Evolutionary conservation across 192 early-diverging fungal species (phyloP).

Genomic region (Diversispora eburnea): DNA sequence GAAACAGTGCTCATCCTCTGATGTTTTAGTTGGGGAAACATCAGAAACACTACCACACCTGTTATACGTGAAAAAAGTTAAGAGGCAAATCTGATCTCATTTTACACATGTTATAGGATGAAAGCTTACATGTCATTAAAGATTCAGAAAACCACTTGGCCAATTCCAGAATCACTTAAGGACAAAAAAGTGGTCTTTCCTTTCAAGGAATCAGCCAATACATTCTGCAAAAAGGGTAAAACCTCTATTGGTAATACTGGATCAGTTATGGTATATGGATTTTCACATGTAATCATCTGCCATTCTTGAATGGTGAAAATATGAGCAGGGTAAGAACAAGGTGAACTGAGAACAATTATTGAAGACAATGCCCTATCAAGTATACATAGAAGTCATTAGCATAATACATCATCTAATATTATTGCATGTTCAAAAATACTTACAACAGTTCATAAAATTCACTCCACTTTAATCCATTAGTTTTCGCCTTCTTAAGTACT

Average conservation of each 20-base stretch:
- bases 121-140: constrained; percentile 13
- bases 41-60: constrained; percentile 23
- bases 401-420: neutral
- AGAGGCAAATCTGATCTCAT: constrained; percentile 14
- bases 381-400: neutral
- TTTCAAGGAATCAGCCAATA: neutral
- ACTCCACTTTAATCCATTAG: constrained; percentile 5
- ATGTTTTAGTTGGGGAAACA: constrained; percentile 28
- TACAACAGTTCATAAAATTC: constrained; percentile 26
- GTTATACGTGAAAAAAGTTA: constrained; percentile 11
- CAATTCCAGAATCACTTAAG: neutral
- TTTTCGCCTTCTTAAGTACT: constrained; percentile 26
- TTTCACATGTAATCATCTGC: neutral
- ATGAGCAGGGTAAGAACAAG: neutral
- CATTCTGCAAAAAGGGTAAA: neutral
- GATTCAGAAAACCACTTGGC: neutral
- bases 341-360: neutral
- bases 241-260: neutral
- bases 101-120: neutral
- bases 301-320: neutral
- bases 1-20: constrained; percentile 28
- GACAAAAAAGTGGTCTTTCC: neutral
- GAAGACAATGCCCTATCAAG: neutral
- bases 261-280: constrained; percentile 3
- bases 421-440: constrained; percentile 18